Evolutionary conservation across 805 yeast species (phyloP), one percentile per base, ranked within the genome.

Genomic region (Candida sanyiensis): DNA sequence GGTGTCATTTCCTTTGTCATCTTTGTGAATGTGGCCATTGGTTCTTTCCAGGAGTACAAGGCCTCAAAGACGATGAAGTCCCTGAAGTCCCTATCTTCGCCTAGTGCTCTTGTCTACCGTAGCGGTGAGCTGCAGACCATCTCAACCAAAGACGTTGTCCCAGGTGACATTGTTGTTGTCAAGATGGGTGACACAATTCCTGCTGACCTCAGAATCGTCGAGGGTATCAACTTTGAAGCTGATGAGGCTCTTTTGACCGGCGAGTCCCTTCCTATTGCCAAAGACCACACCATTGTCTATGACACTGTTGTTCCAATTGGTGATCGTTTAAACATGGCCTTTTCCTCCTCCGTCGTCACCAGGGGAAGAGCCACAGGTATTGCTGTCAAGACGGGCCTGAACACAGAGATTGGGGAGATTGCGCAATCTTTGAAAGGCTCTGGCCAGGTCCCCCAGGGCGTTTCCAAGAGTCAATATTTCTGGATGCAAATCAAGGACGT

Each of bases 21-120:
- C 19, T 55, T 58, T 23, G 66, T 83, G 40, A 83, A 83, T 52
- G 75, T 83, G 26, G 59, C 61, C 20, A 80, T 83, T 42, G 93
- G 93, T 4, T 72, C 78, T 41, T 59, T 72, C 47, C 93, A 83
- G 57, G 90, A 83, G 55, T 69, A 67, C 52, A 77, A 74, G 47
- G 90, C 93, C 1, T 88, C 83, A 46, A 73, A 80, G 53, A 83
- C 90, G 1, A 83, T 83, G 86, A 83, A 80, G 27, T 78, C 88
- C 0, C 69, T 83, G 31, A 70, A 75, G 44, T 70, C 78, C 1
- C 67, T 83, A 36, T 70, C 83, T 37, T 77, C 87, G 3, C 86
- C 90, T 3, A 72, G 79, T 3, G 89, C 93, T 0, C 63, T 72
- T 27, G 86, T 77, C 17, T 67, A 76, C 30, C 57, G 75, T 44